phyloP scores from a whole-genome alignment of 1,284 basidiomycete genomes.

The Fistulinella cinereoalba region DNA sequence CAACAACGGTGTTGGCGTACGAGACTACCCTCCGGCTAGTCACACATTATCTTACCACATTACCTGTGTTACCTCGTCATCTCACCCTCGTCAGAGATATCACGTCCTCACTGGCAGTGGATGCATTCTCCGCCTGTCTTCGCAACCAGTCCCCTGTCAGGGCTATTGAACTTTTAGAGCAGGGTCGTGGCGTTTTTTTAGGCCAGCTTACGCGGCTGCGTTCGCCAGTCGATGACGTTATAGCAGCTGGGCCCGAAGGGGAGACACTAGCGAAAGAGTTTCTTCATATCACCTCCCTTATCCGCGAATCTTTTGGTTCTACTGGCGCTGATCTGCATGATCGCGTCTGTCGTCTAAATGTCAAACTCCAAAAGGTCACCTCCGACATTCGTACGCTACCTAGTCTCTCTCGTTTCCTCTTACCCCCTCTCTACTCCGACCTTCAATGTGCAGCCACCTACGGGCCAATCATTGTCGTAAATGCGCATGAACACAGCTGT shows the following conservation, averaged over 20 bases:
- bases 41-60: neutral
- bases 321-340: conserved; percentile 1
- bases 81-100: neutral
- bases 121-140: neutral
- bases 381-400: neutral
- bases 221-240: conserved; percentile 2
- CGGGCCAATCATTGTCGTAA: neutral
- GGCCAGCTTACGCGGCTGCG: neutral
- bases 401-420: neutral
- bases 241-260: neutral
- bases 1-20: neutral
- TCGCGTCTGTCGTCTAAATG: neutral
- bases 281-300: neutral
- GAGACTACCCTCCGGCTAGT: neutral
- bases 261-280: neutral
- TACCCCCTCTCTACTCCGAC: neutral
- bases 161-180: neutral
- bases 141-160: neutral
- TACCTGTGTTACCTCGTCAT: neutral
- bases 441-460: neutral
- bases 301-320: neutral
- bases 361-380: too few species aligned
- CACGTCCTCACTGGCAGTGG: neutral
- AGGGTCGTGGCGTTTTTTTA: too few species aligned
- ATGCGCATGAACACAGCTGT: neutral